Percentiles rank a stretch among this genome's conserved stretches.
Evolutionary conservation across 495 filamentous ascomycete species (phyloP).

Genomic region (Hypoxylon lenormandii): DNA sequence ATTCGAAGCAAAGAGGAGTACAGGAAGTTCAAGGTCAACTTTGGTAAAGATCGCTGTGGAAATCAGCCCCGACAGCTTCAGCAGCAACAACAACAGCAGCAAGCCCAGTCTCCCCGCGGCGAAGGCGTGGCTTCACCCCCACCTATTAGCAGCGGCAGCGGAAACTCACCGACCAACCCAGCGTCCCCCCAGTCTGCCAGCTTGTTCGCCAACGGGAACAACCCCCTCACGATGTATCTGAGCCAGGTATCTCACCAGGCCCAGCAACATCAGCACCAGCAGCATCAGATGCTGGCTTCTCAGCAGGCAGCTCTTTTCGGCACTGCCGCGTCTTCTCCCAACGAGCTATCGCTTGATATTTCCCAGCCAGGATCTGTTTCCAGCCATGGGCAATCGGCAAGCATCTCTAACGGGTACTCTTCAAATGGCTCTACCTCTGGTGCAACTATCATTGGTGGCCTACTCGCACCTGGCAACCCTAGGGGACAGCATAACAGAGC

Average conservation of each 20-base stretch:
- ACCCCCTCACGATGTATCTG: constrained; percentile 94
- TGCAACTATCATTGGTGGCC: constrained; percentile 75
- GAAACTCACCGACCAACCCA: constrained; percentile 63
- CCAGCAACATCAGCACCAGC: constrained; percentile 78
- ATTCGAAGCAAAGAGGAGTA: constrained; percentile 95
- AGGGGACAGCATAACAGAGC: constrained; percentile 83
- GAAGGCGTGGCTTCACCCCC: constrained; percentile 78
- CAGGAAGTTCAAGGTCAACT: constrained; percentile 98
- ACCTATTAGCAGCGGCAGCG: constrained; percentile 66
- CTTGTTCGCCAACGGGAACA: constrained; percentile 83
- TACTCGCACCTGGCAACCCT: constrained; percentile 77
- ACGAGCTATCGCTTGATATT: constrained; percentile 65
- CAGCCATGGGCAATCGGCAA: constrained; percentile 71
- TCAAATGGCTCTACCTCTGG: constrained; percentile 66
- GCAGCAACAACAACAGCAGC: constrained; percentile 66
- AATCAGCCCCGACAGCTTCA: constrained; percentile 90
- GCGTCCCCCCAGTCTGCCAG: constrained; percentile 58
- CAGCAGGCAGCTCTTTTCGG: constrained; percentile 73
- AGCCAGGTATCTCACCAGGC: constrained; percentile 85
- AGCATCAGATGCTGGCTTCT: constrained; percentile 69
- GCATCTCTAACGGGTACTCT: constrained; percentile 69
- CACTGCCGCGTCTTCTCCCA: constrained; percentile 67
- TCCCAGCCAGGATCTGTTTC: constrained; percentile 64
- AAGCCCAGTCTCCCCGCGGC: constrained; percentile 71
- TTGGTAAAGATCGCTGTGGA: constrained; percentile 97